Conservation (phyloP, 495 filamentous ascomycete species). For the Chaetomium cochliodes region DNA sequence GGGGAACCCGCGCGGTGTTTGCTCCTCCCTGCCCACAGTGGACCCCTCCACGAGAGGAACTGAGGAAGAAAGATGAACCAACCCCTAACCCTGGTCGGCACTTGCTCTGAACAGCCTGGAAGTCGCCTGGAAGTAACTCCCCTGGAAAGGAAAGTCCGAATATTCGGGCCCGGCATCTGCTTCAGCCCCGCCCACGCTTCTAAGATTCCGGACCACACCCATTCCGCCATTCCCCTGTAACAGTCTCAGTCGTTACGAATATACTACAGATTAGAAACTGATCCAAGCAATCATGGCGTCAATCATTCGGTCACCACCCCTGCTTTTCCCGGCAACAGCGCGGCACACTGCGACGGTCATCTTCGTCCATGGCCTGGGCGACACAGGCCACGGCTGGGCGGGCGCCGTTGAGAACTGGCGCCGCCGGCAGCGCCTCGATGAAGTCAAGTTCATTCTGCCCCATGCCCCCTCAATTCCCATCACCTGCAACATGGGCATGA, state of each 20-base stretch:
- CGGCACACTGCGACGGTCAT: constrained; percentile 94
- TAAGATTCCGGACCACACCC: neutral
- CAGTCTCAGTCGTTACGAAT: neutral
- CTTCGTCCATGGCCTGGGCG: constrained; percentile 83
- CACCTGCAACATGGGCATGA: constrained; percentile 77
- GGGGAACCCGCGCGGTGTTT: constrained; percentile 1
- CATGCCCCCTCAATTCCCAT: constrained; percentile 91
- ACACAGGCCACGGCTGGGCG: constrained; percentile 68
- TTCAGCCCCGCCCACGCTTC: neutral
- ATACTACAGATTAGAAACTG: too few species aligned
- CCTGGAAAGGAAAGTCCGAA: neutral
- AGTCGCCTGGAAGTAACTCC: too few species aligned
- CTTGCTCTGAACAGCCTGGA: too few species aligned
- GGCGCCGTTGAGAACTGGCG: constrained; percentile 87
- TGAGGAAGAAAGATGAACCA: too few species aligned
- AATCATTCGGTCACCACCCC: constrained; percentile 37
- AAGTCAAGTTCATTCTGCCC: constrained; percentile 90
- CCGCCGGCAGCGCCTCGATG: constrained; percentile 74
- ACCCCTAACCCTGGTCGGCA: constrained; percentile 7
- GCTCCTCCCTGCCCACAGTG: neutral
- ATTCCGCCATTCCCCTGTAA: neutral
- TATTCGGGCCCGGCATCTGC: neutral
- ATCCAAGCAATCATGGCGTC: constrained; percentile 33
- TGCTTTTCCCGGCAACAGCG: constrained; percentile 82
- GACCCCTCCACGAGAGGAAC: too few species aligned